Conservation (phyloP, 805 yeast genomes). For the Naumovozyma baii region DNA sequence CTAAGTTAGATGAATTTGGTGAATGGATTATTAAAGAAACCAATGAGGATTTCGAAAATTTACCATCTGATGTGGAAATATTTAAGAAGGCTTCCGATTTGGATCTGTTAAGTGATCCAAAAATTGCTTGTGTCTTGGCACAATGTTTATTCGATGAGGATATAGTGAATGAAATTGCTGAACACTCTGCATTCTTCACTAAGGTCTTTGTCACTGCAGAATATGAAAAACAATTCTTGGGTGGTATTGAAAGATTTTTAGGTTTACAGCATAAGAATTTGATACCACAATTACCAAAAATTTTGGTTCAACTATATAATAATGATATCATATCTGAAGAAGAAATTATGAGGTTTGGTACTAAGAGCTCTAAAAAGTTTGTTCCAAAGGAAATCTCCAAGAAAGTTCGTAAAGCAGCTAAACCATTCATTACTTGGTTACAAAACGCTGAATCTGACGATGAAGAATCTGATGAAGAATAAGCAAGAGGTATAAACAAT, state of each 20-base stretch:
- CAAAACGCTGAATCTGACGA: conserved; percentile 84
- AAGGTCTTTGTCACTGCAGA: conserved; percentile 55
- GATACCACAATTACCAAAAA: conserved; percentile 67
- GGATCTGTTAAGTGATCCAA: conserved; percentile 59
- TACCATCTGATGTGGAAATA: conserved; percentile 81
- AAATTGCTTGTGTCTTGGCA: conserved; percentile 83
- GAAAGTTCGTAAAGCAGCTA: conserved; percentile 92
- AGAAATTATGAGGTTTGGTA: conserved; percentile 72
- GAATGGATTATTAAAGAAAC: conserved; percentile 62
- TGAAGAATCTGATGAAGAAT: conserved; percentile 36
- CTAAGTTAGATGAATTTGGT: conserved; percentile 68
- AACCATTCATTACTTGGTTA: conserved; percentile 91
- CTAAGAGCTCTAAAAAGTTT: conserved; percentile 80
- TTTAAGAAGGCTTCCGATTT: conserved; percentile 81
- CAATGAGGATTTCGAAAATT: conserved; percentile 45
- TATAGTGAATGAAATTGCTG: conserved; percentile 59
- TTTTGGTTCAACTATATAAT: conserved; percentile 73
- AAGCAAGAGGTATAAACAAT: background rate
- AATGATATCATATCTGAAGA: conserved; percentile 80
- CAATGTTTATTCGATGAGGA: conserved; percentile 79
- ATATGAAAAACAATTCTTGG: conserved; percentile 81
- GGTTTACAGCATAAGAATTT: conserved; percentile 72
- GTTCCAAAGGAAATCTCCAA: conserved; percentile 87
- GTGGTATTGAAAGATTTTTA: conserved; percentile 90
- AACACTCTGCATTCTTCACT: conserved; percentile 73